Evolutionary conservation across 2,329 filamentous ascomycete species (phyloP).

Genomic region (Talaromyces sp.): DNA sequence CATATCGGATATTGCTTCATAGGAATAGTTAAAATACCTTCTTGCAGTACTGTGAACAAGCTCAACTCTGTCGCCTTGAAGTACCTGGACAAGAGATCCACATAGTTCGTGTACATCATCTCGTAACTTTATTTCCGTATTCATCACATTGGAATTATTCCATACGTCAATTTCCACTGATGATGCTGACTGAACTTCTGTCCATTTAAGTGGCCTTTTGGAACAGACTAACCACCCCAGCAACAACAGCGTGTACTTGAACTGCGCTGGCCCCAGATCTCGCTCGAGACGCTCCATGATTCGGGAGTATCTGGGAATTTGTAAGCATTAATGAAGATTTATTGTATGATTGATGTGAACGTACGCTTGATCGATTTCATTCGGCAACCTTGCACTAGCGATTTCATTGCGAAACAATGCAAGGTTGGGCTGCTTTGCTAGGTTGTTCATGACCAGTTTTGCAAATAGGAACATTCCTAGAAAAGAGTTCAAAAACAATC

Average conservation of each 20-base stretch:
- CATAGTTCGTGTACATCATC: constrained; percentile 1
- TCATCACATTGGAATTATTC: background rate
- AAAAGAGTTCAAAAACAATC: background rate
- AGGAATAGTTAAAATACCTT: background rate
- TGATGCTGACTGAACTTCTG: background rate
- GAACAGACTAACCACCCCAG: constrained; percentile 3
- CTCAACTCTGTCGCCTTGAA: background rate
- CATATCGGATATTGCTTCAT: background rate
- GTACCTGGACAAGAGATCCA: constrained; percentile 4
- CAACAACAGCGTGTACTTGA: background rate
- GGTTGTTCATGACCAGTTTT: constrained; percentile 9
- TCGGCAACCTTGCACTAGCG: background rate
- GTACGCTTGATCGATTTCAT: background rate
- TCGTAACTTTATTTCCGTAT: background rate
- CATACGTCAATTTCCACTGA: background rate
- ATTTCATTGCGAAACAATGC: background rate
- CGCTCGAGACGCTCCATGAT: background rate
- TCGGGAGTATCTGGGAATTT: background rate
- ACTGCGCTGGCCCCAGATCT: background rate
- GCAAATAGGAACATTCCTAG: constrained; percentile 13
- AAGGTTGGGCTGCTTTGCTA: background rate
- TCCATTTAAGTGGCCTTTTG: constrained; percentile 8
- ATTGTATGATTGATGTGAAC: background rate
- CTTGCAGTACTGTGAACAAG: constrained; percentile 9
- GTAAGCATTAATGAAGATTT: background rate